phyloP scores from a whole-genome alignment of 1,284 basidiomycete genomes.

The Cryptococcus neoformans region DNA sequence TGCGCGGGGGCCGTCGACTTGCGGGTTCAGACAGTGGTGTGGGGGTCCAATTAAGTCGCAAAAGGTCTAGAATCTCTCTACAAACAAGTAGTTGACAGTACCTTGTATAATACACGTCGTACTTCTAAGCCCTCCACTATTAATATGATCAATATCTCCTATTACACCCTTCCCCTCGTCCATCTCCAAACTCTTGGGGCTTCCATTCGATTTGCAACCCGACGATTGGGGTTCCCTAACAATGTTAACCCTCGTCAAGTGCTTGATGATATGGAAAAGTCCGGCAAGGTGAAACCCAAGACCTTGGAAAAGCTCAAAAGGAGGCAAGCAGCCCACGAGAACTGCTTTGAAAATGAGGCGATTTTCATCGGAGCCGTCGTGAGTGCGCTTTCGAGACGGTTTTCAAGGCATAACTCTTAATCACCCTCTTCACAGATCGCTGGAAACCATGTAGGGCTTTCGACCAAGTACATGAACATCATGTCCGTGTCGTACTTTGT shows the following conservation, averaged over 20 bases:
- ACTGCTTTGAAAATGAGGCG: conserved; percentile 31
- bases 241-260: conserved; percentile 31
- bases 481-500: conserved; percentile 30
- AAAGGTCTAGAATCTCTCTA: too few relatives aligned
- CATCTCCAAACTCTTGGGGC: conserved; percentile 29
- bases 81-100: too few relatives aligned
- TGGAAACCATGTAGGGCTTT: conserved; percentile 33
- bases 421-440: conserved; percentile 22
- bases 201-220: conserved; percentile 19
- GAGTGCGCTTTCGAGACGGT: conserved; percentile 9
- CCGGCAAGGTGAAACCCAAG: conserved; percentile 25
- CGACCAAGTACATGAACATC: conserved; percentile 31
- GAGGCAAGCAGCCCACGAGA: conserved; percentile 33
- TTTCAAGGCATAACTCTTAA: background rate
- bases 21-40: too few relatives aligned
- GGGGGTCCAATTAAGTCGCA: too few relatives aligned
- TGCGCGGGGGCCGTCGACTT: too few relatives aligned
- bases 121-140: background rate
- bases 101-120: too few relatives aligned
- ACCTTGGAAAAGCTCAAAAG: conserved; percentile 28
- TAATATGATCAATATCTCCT: conserved; percentile 29
- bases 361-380: conserved; percentile 31
- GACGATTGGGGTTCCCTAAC: conserved; percentile 22
- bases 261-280: conserved; percentile 26
- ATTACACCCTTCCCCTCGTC: conserved; percentile 31